These are phyloP conservation scores for Triticum aestivum DNA, from an alignment of 176 grass and related monocot species.

Conservation along the genomic window DNA sequence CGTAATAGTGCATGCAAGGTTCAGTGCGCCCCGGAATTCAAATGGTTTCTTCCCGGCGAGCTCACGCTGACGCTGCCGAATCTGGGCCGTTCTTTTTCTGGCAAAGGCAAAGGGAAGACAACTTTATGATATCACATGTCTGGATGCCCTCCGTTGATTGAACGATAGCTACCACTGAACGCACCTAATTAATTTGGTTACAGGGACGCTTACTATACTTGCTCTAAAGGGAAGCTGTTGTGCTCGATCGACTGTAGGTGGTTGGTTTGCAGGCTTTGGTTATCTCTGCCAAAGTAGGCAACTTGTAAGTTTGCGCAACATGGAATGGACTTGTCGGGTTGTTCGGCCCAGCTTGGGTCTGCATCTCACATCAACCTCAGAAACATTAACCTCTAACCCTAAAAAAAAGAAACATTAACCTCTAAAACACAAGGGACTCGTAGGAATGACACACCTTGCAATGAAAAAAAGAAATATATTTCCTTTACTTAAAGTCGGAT, in stretches of 20 bases:
- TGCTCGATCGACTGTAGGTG: neutral
- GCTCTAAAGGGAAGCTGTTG: neutral
- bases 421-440: too few species aligned
- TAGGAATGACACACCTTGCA: too few species aligned
- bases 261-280: neutral
- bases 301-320: neutral
- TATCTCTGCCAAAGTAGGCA: slow-evolving; percentile 14
- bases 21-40: neutral
- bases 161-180: neutral
- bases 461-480: too few species aligned
- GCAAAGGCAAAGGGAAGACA: neutral
- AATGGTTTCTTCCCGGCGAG: neutral
- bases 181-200: slow-evolving; percentile 1
- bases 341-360: too few species aligned
- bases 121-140: slow-evolving; percentile 22
- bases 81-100: slow-evolving; percentile 7
- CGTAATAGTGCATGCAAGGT: neutral
- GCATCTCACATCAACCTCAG: too few species aligned
- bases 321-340: neutral
- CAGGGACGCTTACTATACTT: neutral
- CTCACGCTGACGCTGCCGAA: slow-evolving; percentile 27
- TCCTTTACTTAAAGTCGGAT: too few species aligned
- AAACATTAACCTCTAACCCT: too few species aligned
- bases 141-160: neutral
- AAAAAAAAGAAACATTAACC: too few species aligned